These are phyloP conservation scores for Prillingera fragicola DNA, from an alignment of 1,284 basidiomycete species.

Conservation along the genomic window DNA sequence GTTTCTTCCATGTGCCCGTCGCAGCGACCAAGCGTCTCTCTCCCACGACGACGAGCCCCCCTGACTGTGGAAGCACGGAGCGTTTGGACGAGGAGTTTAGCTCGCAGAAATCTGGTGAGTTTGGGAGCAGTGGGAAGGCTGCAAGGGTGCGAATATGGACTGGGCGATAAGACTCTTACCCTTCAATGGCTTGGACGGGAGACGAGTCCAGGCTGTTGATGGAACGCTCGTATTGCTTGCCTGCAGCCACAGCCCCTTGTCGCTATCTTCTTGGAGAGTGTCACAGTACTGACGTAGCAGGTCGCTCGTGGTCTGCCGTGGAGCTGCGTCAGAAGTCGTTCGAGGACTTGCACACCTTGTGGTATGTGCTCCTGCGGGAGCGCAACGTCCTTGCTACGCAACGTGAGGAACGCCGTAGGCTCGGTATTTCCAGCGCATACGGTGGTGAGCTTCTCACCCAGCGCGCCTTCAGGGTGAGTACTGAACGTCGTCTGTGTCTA, in stretches of 20 bases:
- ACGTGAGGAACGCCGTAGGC: conserved; percentile 63
- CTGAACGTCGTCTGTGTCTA: neutral
- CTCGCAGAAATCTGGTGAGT: conserved; percentile 35
- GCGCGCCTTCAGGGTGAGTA: conserved; percentile 37
- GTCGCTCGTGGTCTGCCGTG: conserved; percentile 74
- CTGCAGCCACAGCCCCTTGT: no score
- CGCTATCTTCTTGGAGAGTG: neutral
- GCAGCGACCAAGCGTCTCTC: conserved; percentile 9
- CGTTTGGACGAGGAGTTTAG: conserved; percentile 19
- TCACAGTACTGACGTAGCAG: conserved; percentile 48
- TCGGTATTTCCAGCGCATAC: conserved; percentile 50
- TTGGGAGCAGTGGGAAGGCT: no score
- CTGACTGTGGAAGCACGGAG: conserved; percentile 30
- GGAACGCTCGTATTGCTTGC: no score
- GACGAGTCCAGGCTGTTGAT: no score
- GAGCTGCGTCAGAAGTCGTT: conserved; percentile 86
- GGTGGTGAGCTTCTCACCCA: conserved; percentile 35
- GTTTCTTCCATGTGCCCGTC: conserved; percentile 43
- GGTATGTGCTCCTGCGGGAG: conserved; percentile 84
- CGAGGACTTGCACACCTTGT: conserved; percentile 82
- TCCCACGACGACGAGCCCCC: conserved; percentile 10
- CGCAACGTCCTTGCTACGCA: conserved; percentile 86
- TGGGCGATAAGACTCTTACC: no score
- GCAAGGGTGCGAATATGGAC: no score
- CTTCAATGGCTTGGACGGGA: no score